These are phyloP conservation scores for Mycosarcoma mackinlayi DNA, from an alignment of 1,284 basidiomycete species.

Conservation along the genomic window DNA sequence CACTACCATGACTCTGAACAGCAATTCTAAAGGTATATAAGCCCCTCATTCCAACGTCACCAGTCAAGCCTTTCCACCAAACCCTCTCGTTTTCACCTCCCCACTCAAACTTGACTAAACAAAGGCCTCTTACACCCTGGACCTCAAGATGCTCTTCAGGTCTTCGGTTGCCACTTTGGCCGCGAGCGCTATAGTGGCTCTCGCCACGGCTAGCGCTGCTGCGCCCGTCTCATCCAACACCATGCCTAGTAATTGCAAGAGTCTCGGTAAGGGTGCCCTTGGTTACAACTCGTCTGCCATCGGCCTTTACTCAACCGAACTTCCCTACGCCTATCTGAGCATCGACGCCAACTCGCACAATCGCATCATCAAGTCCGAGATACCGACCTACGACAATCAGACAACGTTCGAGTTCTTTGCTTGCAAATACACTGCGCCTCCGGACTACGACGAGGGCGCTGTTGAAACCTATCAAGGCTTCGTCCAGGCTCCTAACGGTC, in stretches of 20 bases:
- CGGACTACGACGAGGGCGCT: not conserved
- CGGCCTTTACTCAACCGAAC: slow-evolving; percentile 1
- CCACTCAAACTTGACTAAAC: not conserved
- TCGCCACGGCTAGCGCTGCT: not conserved
- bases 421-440: not conserved
- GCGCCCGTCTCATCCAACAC: slow-evolving; percentile 4
- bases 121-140: not conserved
- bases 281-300: slow-evolving; percentile 19
- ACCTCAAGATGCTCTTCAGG: slow-evolving; percentile 11
- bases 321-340: slow-evolving; percentile 5
- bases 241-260: slow-evolving; percentile 2
- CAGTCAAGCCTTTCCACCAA: no score
- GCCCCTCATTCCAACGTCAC: no score
- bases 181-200: not conserved
- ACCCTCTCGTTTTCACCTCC: no score
- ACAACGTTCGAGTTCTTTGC: slow-evolving; percentile 20
- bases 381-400: not conserved
- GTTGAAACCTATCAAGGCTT: slow-evolving; percentile 16
- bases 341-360: not conserved
- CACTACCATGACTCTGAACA: no score
- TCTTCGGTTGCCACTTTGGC: slow-evolving; percentile 1
- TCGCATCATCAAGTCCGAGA: not conserved
- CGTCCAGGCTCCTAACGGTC: slow-evolving; percentile 9
- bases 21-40: no score
- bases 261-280: slow-evolving; percentile 16